Evolutionary conservation across 2,329 filamentous ascomycete genomes (phyloP), one percentile per base, ranked within the genome.

Genomic region (Hypomyces rosellus): DNA sequence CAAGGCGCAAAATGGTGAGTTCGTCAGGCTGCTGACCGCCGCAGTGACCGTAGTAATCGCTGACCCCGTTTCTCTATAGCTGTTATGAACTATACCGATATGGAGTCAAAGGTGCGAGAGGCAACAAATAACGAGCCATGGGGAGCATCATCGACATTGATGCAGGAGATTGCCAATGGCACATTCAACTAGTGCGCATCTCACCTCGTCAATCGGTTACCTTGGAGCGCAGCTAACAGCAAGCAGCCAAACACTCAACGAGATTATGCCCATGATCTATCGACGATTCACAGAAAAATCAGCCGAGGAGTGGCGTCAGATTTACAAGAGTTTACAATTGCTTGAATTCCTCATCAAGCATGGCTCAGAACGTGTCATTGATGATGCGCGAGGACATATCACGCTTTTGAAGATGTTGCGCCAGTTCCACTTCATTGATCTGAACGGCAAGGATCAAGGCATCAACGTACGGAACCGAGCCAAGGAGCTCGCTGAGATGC

Each of bases 251-350:
- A 82, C 91, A 47, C 83, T 99, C 51, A 97, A 97, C 70, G 93
- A 99, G 71, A 97, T 99, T 67, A 99, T 99, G 93, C 93, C 93
- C 58, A 93, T 99, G 89, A 96, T 99, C 65, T 99, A 99, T 76
- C 93, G 95, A 65, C 88, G 93, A 57, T 99, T 99, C 70, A 99
- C 93, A 54, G 93, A 99, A 69, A 99, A 99, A 76, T 81, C 90
- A 7, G 92, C 93, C 50, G 93, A 99, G 68, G 93, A 99, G 73
- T 99, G 93, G 93, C 83, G 93, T 59, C 93, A 99, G 70, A 99
- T 99, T 65, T 99, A 99, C 80, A 99, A 99, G 77, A 86, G 89
- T 9, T 84, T 99, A 20, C 93, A 97, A 77, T 79, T 99, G 50
- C 85, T 99, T 65, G 92, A 99, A 69, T 95, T 96, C 65, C 81